Base-by-base conservation (phyloP, 805 yeast genomes). In the Metschnikowia shivogae region DNA sequence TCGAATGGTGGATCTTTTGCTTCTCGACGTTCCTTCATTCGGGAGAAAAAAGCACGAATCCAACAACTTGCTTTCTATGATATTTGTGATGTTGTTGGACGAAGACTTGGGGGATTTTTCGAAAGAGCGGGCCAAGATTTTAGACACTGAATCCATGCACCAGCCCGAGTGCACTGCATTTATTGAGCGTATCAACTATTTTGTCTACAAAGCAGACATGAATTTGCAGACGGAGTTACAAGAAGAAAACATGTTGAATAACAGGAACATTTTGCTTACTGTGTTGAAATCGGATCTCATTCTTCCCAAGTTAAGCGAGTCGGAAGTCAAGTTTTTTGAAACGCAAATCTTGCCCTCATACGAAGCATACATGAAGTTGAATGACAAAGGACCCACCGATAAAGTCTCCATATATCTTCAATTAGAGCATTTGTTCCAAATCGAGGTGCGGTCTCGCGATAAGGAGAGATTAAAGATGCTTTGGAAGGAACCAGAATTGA, bases 401-500 rank as follows among this genome's bases (percentile, higher is more conserved):
- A 44, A 44, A 3, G 45, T 62, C 1, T 69, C 70, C 17, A 56
- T 76, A 34, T 85, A 76, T 55, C 65, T 80, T 6, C 72, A 74
- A 49, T 59, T 86, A 11, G 80, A 78, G 47, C 82, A 83, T 44
- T 73, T 84, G 43, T 78, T 85, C 64, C 82, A 77, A 48, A 64
- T 85, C 13, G 76, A 76, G 50, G 68, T 86, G 1, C 76, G 93
- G 30, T 82, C 79, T 46, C 77, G 80, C 31, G 99, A 92, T 59
- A 89, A 88, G 60, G 79, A 81, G 45, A 67, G 84, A 35, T 64
- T 90, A 70, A 82, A 81, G 55, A 82, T 83, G 57, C 60, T 90
- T 35, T 88, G 96, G 95, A 81, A 80, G 37, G 96, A 90, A 55
- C 89, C 92, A 0, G 87, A 86, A 52, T 68, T 95, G 37, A 82